Conservation (phyloP, 345 rosid species). For the Ceriops decandra region DNA sequence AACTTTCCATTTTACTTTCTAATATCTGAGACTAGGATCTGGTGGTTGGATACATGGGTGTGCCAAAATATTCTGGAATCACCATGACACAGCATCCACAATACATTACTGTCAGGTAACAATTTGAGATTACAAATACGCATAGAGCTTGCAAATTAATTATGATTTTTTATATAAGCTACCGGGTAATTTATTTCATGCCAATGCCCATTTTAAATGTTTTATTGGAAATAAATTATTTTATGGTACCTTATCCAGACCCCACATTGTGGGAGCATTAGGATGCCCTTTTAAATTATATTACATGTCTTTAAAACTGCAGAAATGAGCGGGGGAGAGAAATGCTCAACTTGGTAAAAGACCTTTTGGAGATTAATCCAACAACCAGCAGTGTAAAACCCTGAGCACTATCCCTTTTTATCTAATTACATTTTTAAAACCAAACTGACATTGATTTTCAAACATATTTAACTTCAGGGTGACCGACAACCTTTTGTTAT, state of each 20-base stretch:
- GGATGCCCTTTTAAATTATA: too few species aligned
- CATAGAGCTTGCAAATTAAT: not conserved
- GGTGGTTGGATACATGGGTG: slow-evolving; percentile 98
- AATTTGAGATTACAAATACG: slow-evolving; percentile 1
- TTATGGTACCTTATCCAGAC: not conserved
- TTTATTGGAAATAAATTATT: not conserved
- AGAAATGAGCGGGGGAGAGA: slow-evolving; percentile 88
- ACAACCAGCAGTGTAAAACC: slow-evolving; percentile 65
- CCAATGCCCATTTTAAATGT: not conserved
- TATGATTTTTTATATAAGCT: not conserved
- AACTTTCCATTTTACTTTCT: slow-evolving; percentile 12
- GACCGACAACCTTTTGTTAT: slow-evolving; percentile 75
- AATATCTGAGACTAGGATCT: slow-evolving; percentile 52
- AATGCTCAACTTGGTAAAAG: slow-evolving; percentile 78
- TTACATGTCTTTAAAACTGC: slow-evolving; percentile 17
- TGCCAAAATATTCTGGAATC: slow-evolving; percentile 80
- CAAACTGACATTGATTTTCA: not conserved
- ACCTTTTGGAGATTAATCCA: slow-evolving; percentile 78
- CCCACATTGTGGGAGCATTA: too few species aligned
- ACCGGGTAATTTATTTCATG: not conserved
- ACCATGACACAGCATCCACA: slow-evolving; percentile 96
- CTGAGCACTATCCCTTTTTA: slow-evolving; percentile 11
- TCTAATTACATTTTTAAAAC: not conserved
- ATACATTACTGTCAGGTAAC: slow-evolving; percentile 81
- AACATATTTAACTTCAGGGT: slow-evolving; percentile 47